Evolutionary conservation across 2,329 filamentous ascomycete species (phyloP).

Genomic region (Blastomyces emzantsi): DNA sequence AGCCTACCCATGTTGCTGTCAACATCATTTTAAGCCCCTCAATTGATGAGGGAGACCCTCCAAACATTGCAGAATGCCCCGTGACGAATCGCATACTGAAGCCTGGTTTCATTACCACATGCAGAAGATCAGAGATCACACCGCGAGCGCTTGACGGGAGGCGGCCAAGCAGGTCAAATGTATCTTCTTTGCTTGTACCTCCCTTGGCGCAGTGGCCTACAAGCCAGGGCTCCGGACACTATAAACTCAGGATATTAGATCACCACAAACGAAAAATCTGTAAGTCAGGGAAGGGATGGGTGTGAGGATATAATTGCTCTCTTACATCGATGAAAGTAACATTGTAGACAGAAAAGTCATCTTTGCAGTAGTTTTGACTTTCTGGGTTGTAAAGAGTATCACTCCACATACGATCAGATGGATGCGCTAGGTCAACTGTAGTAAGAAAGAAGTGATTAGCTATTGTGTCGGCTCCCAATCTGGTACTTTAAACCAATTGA

Average conservation of each 20-base stretch:
- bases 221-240: constrained; percentile 1
- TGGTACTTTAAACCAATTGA: not conserved
- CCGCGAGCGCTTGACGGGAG: not conserved
- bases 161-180: not conserved
- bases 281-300: not conserved
- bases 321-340: not conserved
- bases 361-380: not conserved
- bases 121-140: not conserved
- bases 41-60: not conserved
- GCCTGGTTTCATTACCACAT: not conserved
- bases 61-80: not conserved
- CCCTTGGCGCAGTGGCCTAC: not conserved
- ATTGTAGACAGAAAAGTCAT: not conserved
- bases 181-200: not conserved
- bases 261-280: not conserved
- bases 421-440: not conserved
- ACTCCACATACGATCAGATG: not conserved
- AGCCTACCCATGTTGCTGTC: not conserved
- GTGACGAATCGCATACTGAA: not conserved
- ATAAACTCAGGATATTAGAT: not conserved
- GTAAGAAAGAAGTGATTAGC: not conserved
- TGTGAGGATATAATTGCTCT: not conserved
- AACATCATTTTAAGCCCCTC: not conserved
- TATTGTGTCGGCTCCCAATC: not conserved
- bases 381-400: not conserved